Percentiles rank a stretch among this genome's conserved stretches.
These are phyloP conservation scores for Salvia rosmarinus DNA, from an alignment of 257 asterid genomes.

Conservation along the genomic window DNA sequence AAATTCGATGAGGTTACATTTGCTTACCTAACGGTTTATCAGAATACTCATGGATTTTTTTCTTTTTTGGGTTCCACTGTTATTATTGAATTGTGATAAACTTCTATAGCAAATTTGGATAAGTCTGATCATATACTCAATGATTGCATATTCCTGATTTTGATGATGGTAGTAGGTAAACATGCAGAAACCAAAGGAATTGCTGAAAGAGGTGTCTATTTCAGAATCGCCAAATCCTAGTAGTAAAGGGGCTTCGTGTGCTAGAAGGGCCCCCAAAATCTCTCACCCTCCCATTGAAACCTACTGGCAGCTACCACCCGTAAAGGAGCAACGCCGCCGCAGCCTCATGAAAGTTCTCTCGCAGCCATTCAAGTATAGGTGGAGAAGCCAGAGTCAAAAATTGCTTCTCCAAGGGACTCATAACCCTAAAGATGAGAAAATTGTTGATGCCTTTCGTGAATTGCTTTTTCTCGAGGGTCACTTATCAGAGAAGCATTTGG, in stretches of 20 bases:
- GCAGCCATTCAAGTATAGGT: conserved; percentile 33
- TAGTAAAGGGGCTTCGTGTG: conserved; percentile 28
- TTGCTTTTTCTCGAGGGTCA: conserved; percentile 55
- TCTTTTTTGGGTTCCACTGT: not conserved
- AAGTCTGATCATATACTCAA: not conserved
- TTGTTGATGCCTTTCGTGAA: conserved; percentile 59
- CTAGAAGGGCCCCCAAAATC: conserved; percentile 34
- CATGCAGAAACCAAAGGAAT: conserved; percentile 59
- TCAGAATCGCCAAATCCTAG: conserved; percentile 26
- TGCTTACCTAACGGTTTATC: not conserved
- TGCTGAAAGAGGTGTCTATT: conserved; percentile 46
- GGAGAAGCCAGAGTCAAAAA: conserved; percentile 43
- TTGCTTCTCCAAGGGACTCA: conserved; percentile 52
- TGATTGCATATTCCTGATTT: conserved; percentile 24
- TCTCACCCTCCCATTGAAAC: conserved; percentile 59
- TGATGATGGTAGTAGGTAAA: conserved; percentile 29
- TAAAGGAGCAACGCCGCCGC: conserved; percentile 27
- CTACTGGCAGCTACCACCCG: conserved; percentile 51
- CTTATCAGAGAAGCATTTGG: conserved; percentile 45
- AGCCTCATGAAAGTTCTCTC: conserved; percentile 45
- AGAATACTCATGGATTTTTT: not conserved
- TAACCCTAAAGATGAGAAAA: conserved; percentile 54
- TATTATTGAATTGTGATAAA: not conserved
- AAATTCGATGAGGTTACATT: not conserved
- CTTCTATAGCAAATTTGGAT: not conserved